These are phyloP conservation scores for Exophiala viscosa DNA, from an alignment of 2,329 filamentous ascomycete species.

Conservation along the genomic window DNA sequence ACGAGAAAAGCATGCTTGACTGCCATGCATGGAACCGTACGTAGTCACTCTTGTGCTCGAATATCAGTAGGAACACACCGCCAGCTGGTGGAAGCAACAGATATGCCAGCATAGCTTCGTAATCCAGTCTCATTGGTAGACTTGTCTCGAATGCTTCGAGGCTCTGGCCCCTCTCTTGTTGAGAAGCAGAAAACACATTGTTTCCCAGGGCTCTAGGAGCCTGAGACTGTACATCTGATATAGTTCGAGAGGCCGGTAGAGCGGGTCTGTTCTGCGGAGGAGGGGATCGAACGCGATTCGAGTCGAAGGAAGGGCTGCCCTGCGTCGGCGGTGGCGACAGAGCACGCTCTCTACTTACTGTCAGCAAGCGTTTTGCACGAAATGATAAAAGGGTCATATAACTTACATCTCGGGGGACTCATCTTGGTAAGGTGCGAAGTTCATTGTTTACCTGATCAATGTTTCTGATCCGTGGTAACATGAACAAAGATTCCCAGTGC, in stretches of 20 bases:
- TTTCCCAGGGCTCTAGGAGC: constrained; percentile 39
- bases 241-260: constrained; percentile 42
- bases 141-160: constrained; percentile 82
- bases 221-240: constrained; percentile 39
- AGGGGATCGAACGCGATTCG: constrained; percentile 53
- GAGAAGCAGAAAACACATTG: constrained; percentile 32
- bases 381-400: background rate
- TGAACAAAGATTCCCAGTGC: no score
- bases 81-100: constrained; percentile 79
- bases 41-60: constrained; percentile 95
- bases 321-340: constrained; percentile 64
- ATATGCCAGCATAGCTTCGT: constrained; percentile 89
- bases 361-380: background rate
- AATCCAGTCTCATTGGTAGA: constrained; percentile 77
- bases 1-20: constrained; percentile 75
- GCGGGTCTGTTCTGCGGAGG: constrained; percentile 43
- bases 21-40: constrained; percentile 98
- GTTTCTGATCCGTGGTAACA: no score
- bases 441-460: constrained; percentile 53
- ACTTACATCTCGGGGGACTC: constrained; percentile 67
- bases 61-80: constrained; percentile 74
- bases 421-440: constrained; percentile 97
- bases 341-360: constrained; percentile 59
- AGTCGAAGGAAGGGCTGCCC: constrained; percentile 44
- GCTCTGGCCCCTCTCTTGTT: constrained; percentile 56